phyloP scores from a whole-genome alignment of 1,139 yeast genomes.

The Debaryomyces udenii region DNA sequence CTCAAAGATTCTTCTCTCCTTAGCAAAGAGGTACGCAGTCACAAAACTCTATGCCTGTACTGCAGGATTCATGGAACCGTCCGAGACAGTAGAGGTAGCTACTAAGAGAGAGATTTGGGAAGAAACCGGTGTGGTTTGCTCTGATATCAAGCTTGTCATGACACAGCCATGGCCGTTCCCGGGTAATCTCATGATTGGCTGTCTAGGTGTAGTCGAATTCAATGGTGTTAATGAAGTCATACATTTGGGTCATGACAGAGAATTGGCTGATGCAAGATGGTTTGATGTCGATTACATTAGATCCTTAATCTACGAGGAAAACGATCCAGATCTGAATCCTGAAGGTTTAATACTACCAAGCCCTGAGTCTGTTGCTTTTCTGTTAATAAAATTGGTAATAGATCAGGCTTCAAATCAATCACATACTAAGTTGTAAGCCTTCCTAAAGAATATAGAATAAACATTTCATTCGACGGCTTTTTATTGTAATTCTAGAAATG shows the following conservation, averaged over 20 bases:
- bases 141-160: slow-evolving; percentile 59
- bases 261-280: slow-evolving; percentile 85
- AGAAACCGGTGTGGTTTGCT: slow-evolving; percentile 82
- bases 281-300: slow-evolving; percentile 59
- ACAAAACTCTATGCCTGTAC: slow-evolving; percentile 75
- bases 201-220: slow-evolving; percentile 73
- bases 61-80: slow-evolving; percentile 96
- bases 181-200: slow-evolving; percentile 90
- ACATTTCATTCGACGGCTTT: background rate
- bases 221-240: slow-evolving; percentile 63
- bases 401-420: slow-evolving; percentile 30
- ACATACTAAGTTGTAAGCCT: slow-evolving; percentile 10
- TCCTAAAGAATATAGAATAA: slow-evolving; percentile 8
- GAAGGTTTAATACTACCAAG: slow-evolving; percentile 46
- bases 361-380: slow-evolving; percentile 44
- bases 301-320: slow-evolving; percentile 40
- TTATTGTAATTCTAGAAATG: slow-evolving; percentile 10
- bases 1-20: slow-evolving; percentile 69
- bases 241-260: slow-evolving; percentile 80
- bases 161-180: slow-evolving; percentile 99
- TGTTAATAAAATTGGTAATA: slow-evolving; percentile 46
- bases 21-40: slow-evolving; percentile 56
- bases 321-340: slow-evolving; percentile 34
- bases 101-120: slow-evolving; percentile 92
- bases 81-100: slow-evolving; percentile 88